Evolutionary conservation across 495 filamentous ascomycete genomes (phyloP), one percentile per base, ranked within the genome.

Genomic region (Penicillium tannophilum): DNA sequence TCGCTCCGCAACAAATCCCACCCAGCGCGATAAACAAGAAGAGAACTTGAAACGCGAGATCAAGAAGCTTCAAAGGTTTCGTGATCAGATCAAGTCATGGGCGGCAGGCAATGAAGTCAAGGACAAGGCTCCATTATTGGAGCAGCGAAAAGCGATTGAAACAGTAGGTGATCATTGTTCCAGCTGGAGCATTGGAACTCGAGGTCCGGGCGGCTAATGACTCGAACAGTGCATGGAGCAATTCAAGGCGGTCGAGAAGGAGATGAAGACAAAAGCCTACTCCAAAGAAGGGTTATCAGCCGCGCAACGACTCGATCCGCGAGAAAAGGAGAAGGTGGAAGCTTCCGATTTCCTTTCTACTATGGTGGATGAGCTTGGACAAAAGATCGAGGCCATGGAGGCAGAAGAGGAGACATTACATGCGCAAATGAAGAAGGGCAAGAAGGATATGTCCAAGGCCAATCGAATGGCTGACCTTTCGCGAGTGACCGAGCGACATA

Each of bases 191-290:
- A 42, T 16, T 41, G 16, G 19, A 30, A 8, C 23, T 30, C 26
- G 12, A 49, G 16, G 46, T 2, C 16, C 46, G 5, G 26, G 46
- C 26, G 46, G 45, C 58, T 46, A 51, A 54, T 30, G 24, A 44
- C n/a, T 44, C 44, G 23, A 61, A 65, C 76, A 97, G 95, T 91
- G 96, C 87, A 98, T 98, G 94, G 94, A 98, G 76, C 90, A 90
- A 66, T 98, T 98, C 85, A 98, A 98, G 81, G 93, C 92, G 24
- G 94, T 98, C n/a, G 94, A 98, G 77, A 98, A 98, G 79, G 94
- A 97, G 72, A 98, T 98, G 93, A 98, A 98, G 79, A 98, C 94
- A 48, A 98, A 98, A 76, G 93, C 94, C 56, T 98, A 96, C 73
- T 98, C 95, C 41, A 98, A 98, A 82, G 95, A 97, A 75, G 94